Evolutionary conservation across 768 basidiomycete genomes (phyloP).

Genomic region (Psilocybe subaeruginosa): DNA sequence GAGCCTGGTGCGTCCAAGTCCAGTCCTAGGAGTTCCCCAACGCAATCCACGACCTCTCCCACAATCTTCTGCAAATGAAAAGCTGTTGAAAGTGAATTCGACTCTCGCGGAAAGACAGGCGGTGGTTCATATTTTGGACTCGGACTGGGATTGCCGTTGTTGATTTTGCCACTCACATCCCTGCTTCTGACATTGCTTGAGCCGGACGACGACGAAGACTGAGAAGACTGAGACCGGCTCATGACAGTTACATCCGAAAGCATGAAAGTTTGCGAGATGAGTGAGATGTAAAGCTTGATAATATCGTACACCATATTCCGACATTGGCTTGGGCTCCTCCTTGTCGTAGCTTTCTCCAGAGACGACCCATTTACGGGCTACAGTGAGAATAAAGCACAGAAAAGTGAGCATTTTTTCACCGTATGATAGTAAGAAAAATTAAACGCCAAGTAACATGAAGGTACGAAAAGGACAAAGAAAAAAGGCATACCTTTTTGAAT

Average conservation of each 20-base stretch:
- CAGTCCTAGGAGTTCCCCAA: constrained; percentile 75
- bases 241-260: constrained; percentile 62
- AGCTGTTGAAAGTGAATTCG: constrained; percentile 78
- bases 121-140: constrained; percentile 34
- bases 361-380: constrained; percentile 36
- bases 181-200: background rate
- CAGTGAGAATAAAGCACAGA: constrained; percentile 12
- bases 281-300: constrained; percentile 80
- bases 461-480: no score
- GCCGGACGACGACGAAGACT: constrained; percentile 17
- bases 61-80: constrained; percentile 80
- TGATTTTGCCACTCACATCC: constrained; percentile 13
- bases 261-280: constrained; percentile 88
- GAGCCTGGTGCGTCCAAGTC: constrained; percentile 55
- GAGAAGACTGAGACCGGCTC: constrained; percentile 31
- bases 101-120: constrained; percentile 65
- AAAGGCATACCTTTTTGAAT: constrained; percentile 69
- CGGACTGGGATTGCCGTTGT: no score
- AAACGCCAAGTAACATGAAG: background rate
- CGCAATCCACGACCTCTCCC: constrained; percentile 82
- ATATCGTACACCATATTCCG: constrained; percentile 88
- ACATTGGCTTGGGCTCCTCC: constrained; percentile 85
- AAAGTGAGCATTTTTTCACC: background rate
- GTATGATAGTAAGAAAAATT: no score
- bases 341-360: constrained; percentile 35